Base-by-base conservation (phyloP, 371 early-diverging fungal genomes). In the Thermomucor indicae-seudaticae region DNA sequence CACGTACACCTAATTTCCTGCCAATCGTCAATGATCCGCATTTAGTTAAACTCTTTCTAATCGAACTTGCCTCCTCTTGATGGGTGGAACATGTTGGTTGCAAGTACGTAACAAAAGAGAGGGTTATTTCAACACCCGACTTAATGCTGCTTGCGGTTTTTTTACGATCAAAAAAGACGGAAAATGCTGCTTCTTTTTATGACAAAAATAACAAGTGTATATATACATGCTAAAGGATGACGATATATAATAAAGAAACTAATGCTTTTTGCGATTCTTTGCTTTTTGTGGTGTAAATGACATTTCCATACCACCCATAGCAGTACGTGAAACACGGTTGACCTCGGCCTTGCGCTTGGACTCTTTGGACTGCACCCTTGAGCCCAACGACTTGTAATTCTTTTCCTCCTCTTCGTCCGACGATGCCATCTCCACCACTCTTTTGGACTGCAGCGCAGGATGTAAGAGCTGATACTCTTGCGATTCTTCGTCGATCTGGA, bases 391-490 rank as follows among this genome's bases (percentile, higher is more conserved):
- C 41, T 69, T 69, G 29, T 56, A 57, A 10, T 58, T 64, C 48
- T 64, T 58, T 6, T 61, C 55, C 8, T 65, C 75, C 53, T 71
- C 80, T n/a, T 64, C 80, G 53, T 62, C 78, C 57, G 51, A 68
- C 49, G 43, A 61, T 54, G 52, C 59, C 55, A 50, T 70, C 50
- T 61, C 68, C 47, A 64, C 72, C 46, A n/a, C n/a, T n/a, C n/a
- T n/a, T n/a, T n/a, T n/a, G n/a, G n/a, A n/a, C n/a, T n/a, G n/a
- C n/a, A n/a, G n/a, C 8, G 69, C 62, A 24, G 96, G 91, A 77
- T 95, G 89, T 54, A 92, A 84, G 61, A 92, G 63, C 70, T 85
- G 85, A 70, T 80, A 96, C 67, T 94, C 97, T 50, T 79, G 78
- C 4, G 83, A 81, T n/a, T 70, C 75, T 54, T 89, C 88, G 65